phyloP scores from a whole-genome alignment of 2,329 filamentous ascomycete species.

The Cercospora janseana region DNA sequence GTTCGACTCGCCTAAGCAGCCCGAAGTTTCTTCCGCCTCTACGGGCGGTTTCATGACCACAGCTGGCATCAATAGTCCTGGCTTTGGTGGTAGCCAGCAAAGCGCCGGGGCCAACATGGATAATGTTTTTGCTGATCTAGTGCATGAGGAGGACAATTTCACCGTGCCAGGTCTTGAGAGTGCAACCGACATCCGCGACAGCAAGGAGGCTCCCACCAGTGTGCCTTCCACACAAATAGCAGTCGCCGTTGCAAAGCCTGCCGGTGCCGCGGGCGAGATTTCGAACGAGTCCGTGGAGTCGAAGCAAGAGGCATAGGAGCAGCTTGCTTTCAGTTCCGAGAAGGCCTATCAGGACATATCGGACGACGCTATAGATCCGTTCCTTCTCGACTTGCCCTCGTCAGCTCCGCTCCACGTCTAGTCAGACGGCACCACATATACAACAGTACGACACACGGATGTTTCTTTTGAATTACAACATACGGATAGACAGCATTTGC shows the following conservation, averaged over 20 bases:
- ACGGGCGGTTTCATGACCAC: slow-evolving; percentile 23
- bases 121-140: slow-evolving; percentile 39
- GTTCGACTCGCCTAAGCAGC: slow-evolving; percentile 37
- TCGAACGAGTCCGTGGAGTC: slow-evolving; percentile 9
- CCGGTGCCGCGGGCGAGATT: slow-evolving; percentile 3
- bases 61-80: slow-evolving; percentile 34
- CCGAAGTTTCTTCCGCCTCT: slow-evolving; percentile 18
- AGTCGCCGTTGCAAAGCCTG: slow-evolving; percentile 3
- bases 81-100: slow-evolving; percentile 35
- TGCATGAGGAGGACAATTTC: slow-evolving; percentile 34
- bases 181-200: slow-evolving; percentile 23
- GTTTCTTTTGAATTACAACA: background rate
- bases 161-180: slow-evolving; percentile 27
- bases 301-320: slow-evolving; percentile 9
- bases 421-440: background rate
- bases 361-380: background rate
- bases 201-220: slow-evolving; percentile 15
- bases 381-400: background rate
- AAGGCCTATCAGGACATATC: background rate
- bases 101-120: slow-evolving; percentile 34
- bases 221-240: background rate
- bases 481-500: background rate
- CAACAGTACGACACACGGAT: background rate
- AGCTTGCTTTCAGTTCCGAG: background rate
- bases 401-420: too few relatives aligned